Evolutionary conservation across 352 stramenopile genomes (phyloP).

Genomic region (Globisporangium lucens): DNA sequence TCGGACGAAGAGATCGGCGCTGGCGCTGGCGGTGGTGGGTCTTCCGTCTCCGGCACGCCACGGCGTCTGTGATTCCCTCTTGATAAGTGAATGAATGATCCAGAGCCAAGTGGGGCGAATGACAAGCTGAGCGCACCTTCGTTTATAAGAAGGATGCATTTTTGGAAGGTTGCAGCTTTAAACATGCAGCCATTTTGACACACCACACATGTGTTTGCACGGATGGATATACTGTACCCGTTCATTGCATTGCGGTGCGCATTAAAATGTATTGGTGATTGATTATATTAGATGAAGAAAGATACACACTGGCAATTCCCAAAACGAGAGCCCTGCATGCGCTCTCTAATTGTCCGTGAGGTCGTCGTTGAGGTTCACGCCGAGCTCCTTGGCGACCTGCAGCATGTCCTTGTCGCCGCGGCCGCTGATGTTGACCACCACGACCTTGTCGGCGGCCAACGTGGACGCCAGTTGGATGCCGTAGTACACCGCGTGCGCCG

Average conservation of each 20-base stretch:
- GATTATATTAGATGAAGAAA: constrained; percentile 5
- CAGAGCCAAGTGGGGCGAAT: neutral
- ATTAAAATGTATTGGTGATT: constrained; percentile 3
- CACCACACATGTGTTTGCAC: neutral
- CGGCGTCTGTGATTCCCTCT: constrained; percentile 5
- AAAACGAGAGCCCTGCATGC: neutral
- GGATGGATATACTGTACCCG: too few species aligned
- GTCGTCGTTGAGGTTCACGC: constrained; percentile 89
- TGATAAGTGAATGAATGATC: neutral
- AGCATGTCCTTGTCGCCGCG: constrained; percentile 99
- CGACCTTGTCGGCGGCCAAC: constrained; percentile 85
- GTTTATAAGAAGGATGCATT: neutral
- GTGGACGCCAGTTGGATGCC: constrained; percentile 91
- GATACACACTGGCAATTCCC: neutral
- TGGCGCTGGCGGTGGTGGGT: neutral
- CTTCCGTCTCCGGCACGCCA: constrained; percentile 9
- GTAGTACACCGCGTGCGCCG: constrained; percentile 94
- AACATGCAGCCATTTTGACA: constrained; percentile 5
- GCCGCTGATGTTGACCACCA: constrained; percentile 98
- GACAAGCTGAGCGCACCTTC: neutral
- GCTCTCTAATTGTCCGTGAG: constrained; percentile 61
- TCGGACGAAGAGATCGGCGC: constrained; percentile 42
- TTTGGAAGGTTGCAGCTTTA: neutral
- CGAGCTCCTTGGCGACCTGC: constrained; percentile 95
- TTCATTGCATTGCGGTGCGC: neutral